These are phyloP conservation scores for Vaccinium corymbosum DNA, from an alignment of 148 eudicot species.

Conservation along the genomic window DNA sequence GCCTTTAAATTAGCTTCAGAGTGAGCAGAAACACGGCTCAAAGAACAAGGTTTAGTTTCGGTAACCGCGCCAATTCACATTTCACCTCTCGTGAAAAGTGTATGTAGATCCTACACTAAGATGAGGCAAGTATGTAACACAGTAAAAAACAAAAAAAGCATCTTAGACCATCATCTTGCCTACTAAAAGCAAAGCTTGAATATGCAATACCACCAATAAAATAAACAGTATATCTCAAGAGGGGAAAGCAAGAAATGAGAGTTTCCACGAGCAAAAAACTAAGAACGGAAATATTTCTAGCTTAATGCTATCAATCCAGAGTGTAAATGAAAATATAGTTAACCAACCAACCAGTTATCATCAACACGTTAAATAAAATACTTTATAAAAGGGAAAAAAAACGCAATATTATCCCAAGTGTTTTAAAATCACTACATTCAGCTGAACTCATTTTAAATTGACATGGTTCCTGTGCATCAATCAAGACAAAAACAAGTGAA, in stretches of 20 bases:
- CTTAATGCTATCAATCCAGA: not conserved
- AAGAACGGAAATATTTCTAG: not conserved
- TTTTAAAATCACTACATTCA: not conserved
- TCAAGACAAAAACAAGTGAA: not conserved
- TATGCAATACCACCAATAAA: not conserved
- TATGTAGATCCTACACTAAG: not conserved
- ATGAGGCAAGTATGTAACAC: not conserved
- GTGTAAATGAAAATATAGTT: not conserved
- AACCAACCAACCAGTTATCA: not conserved
- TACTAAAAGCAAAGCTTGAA: not conserved
- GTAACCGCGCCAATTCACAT: not conserved
- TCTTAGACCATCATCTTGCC: not conserved
- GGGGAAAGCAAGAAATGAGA: not conserved
- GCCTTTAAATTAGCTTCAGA: not conserved
- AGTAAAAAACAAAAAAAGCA: not conserved
- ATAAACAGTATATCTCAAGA: not conserved
- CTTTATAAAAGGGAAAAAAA: not conserved
- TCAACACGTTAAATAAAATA: not conserved
- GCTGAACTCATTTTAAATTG: not conserved
- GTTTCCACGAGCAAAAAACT: not conserved
- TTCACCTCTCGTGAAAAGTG: not conserved
- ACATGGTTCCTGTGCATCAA: conserved; percentile 3
- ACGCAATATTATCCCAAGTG: not conserved
- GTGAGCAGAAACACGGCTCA: not conserved
- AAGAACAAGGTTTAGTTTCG: not conserved